Evolutionary conservation across 2,329 filamentous ascomycete genomes (phyloP).

Genomic region (Fusarium subtropicale): DNA sequence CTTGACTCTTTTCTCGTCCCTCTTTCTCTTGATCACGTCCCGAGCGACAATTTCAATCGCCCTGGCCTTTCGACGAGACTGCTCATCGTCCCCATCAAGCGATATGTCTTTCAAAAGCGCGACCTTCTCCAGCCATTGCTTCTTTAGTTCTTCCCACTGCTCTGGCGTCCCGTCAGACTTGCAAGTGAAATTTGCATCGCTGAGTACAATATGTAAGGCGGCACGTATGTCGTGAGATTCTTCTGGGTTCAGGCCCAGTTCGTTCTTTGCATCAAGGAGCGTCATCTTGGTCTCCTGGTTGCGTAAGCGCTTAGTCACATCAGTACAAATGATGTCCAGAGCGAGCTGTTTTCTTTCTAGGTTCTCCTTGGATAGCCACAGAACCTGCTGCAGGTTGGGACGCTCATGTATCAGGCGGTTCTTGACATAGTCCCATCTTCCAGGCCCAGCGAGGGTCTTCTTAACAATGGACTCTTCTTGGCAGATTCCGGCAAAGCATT

Average conservation of each 20-base stretch:
- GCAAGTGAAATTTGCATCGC: conserved; percentile 74
- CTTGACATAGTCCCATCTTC: conserved; percentile 79
- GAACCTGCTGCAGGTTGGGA: conserved; percentile 70
- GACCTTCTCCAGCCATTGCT: conserved; percentile 72
- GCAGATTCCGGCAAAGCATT: conserved; percentile 77
- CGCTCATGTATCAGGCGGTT: conserved; percentile 73
- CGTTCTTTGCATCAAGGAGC: conserved; percentile 78
- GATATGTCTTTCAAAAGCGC: conserved; percentile 66
- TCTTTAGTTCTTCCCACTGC: conserved; percentile 77
- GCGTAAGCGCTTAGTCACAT: conserved; percentile 84
- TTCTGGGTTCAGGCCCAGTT: conserved; percentile 58
- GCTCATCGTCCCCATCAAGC: conserved; percentile 62
- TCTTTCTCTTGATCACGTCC: conserved; percentile 81
- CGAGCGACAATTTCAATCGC: conserved; percentile 78
- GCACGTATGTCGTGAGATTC: conserved; percentile 70
- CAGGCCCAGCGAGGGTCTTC: conserved; percentile 79
- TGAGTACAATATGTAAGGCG: conserved; percentile 74
- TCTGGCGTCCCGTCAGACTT: conserved; percentile 78
- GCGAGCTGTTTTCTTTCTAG: conserved; percentile 74
- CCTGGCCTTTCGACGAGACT: conserved; percentile 67
- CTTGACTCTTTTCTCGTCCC: conserved; percentile 66
- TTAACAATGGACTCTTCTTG: conserved; percentile 74
- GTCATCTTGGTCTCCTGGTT: conserved; percentile 73
- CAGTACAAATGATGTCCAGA: conserved; percentile 81
- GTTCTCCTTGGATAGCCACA: conserved; percentile 68